phyloP scores from a whole-genome alignment of 2,329 filamentous ascomycete species.

The Shiraia sp. region DNA sequence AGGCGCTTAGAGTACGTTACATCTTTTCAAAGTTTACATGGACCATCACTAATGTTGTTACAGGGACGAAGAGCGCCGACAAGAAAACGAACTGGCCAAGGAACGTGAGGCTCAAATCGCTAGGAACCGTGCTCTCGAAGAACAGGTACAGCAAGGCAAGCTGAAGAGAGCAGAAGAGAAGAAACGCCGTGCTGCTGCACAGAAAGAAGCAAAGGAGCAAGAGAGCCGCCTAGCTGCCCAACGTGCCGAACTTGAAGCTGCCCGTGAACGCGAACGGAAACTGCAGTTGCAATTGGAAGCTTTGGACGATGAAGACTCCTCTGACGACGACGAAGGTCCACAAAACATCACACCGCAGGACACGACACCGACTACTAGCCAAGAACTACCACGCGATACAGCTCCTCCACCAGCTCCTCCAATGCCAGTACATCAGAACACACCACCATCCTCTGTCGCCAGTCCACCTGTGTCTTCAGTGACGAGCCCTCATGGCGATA shows the following conservation, averaged over 20 bases:
- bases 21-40: neutral
- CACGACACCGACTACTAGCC: conserved; percentile 62
- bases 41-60: conserved; percentile 20
- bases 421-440: conserved; percentile 41
- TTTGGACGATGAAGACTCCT: conserved; percentile 67
- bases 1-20: conserved; percentile 79
- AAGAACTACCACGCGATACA: conserved; percentile 52
- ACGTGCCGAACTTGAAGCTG: conserved; percentile 88
- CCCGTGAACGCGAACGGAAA: conserved; percentile 86
- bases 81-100: conserved; percentile 78
- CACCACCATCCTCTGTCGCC: conserved; percentile 53
- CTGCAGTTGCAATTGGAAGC: conserved; percentile 85
- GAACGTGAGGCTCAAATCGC: conserved; percentile 82
- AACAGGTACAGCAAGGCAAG: conserved; percentile 91
- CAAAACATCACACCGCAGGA: conserved; percentile 68
- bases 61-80: conserved; percentile 73
- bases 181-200: conserved; percentile 83
- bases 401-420: conserved; percentile 54
- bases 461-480: conserved; percentile 55
- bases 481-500: conserved; percentile 59
- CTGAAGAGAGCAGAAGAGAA: conserved; percentile 97
- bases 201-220: conserved; percentile 84
- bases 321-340: conserved; percentile 79
- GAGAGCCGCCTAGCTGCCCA: conserved; percentile 82
- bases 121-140: conserved; percentile 85